Evolutionary conservation across 1,284 basidiomycete species (phyloP).

Genomic region (Boletus mariae): DNA sequence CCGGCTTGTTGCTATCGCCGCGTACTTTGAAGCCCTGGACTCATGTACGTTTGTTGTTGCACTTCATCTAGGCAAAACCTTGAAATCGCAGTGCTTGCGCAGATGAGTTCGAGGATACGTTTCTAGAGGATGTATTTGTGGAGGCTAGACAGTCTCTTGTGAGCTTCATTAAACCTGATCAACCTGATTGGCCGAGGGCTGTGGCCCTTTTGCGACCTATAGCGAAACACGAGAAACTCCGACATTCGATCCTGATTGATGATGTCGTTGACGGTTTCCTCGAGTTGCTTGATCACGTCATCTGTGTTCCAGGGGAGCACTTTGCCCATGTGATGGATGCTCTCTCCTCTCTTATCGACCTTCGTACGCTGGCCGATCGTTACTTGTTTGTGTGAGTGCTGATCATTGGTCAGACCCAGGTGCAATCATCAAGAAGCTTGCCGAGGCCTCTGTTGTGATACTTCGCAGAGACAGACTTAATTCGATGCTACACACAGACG

Average conservation of each 20-base stretch:
- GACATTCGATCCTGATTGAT: constrained; percentile 2
- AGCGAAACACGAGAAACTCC: constrained; percentile 10
- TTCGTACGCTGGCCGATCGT: constrained; percentile 1
- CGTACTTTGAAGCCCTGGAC: constrained; percentile 11
- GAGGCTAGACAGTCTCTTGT: constrained; percentile 11
- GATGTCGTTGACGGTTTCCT: constrained; percentile 12
- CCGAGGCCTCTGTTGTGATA: not conserved
- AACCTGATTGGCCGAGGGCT: constrained; percentile 15
- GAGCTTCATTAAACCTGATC: constrained; percentile 7
- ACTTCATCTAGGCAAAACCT: not conserved
- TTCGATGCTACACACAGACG: constrained; percentile 9
- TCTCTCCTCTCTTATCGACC: constrained; percentile 12
- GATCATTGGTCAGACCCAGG: constrained; percentile 6
- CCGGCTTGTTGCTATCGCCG: constrained; percentile 11
- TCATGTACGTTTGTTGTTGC: constrained; percentile 3
- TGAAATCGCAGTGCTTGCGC: not conserved
- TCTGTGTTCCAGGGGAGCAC: constrained; percentile 8
- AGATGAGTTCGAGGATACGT: constrained; percentile 5
- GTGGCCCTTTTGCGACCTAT: constrained; percentile 14
- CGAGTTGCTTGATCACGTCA: constrained; percentile 7
- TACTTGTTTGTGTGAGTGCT: not conserved
- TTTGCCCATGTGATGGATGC: constrained; percentile 17
- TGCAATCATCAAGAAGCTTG: constrained; percentile 7
- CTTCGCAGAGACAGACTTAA: constrained; percentile 6
- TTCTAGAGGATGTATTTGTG: constrained; percentile 8